Evolutionary conservation across 768 basidiomycete species (phyloP), one percentile per base, ranked within the genome.

Genomic region (Leucosporidium creatinivorum): DNA sequence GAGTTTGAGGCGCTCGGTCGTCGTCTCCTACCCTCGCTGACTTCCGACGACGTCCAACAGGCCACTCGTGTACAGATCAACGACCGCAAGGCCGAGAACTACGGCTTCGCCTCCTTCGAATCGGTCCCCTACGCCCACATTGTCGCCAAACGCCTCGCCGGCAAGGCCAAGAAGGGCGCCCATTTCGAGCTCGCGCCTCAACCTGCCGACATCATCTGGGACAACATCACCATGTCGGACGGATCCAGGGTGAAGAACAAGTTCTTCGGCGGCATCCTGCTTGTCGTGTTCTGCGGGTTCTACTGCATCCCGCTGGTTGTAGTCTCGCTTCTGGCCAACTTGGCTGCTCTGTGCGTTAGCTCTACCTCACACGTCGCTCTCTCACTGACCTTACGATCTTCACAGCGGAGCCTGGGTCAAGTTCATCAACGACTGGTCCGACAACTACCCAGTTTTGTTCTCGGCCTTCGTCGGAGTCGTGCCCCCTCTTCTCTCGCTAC

Each of bases 281-380:
- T 99, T 62, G 80, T 83, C 26, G 74, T 85, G 36, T 85, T 97
- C 58, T 93, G 91, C 78, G 93, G 92, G 81, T 85, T 98, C 81
- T 93, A 99, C 81, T 97, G 93, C 47, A 81, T 94, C 15, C 96
- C 96, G 25, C 81, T 99, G 23, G 84, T 93, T 76, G 81, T 90
- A 70, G 92, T 98, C 70, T 93, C 94, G 18, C 81, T 91, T 69
- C 81, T 96, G 60, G 92, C 96, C 73, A 98, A 99, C 80, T 82
- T 99, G 81, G 83, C 87, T 59, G 72, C 72, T 0, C 50, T 73
- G 64, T 72, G 6, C 3, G 62, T 51, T 50, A 19, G 17, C n/a
- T 50, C 33, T 33, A 33, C 33, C n/a, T n/a, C n/a, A n/a, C 5
- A 33, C 33, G 5, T 33, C 33, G 39, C 8, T 6, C 10, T 44